Percentiles rank a stretch among this genome's conserved stretches.
Conservation (phyloP, 495 filamentous ascomycete genomes). For the Aspergillus cristatus region DNA sequence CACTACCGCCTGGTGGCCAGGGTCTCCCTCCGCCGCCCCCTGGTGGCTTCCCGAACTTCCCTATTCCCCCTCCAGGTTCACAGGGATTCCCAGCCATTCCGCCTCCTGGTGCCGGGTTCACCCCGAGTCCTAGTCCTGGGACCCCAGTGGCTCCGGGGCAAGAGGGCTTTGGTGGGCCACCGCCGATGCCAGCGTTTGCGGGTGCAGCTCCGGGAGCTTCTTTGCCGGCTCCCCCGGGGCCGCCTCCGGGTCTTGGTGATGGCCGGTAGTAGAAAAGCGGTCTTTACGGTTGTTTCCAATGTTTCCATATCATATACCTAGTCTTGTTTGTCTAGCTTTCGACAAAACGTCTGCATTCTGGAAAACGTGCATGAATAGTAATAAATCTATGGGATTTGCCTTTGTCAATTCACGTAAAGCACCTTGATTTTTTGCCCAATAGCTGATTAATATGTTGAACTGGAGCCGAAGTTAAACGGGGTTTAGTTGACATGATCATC, state of each 20-base stretch:
- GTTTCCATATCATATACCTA: too few species aligned
- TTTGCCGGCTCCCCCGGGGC: too few species aligned
- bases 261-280: slow-evolving; percentile 10
- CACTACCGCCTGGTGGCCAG: slow-evolving; percentile 25
- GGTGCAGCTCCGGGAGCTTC: slow-evolving; percentile 5
- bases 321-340: too few species aligned
- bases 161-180: slow-evolving; percentile 23
- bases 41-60: slow-evolving; percentile 49
- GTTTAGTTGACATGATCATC: too few species aligned
- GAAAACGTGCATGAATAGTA: too few species aligned
- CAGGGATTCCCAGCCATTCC: slow-evolving; percentile 18
- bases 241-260: slow-evolving; percentile 15
- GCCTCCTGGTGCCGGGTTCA: slow-evolving; percentile 19
- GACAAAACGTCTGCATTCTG: too few species aligned
- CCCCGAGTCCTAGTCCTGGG: slow-evolving; percentile 17
- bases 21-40: slow-evolving; percentile 59
- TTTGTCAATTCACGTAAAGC: too few species aligned
- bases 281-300: too few species aligned
- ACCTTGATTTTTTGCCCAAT: too few species aligned
- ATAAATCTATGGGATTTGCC: too few species aligned
- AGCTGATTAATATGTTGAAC: too few species aligned
- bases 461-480: too few species aligned
- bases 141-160: slow-evolving; percentile 14
- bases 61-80: slow-evolving; percentile 26
- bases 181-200: slow-evolving; percentile 10